A percentile compares a stretch with the other conserved stretches of the same genome.
These are phyloP conservation scores for Endocarpon pusillum DNA, from an alignment of 495 filamentous ascomycete species.

Conservation along the genomic window DNA sequence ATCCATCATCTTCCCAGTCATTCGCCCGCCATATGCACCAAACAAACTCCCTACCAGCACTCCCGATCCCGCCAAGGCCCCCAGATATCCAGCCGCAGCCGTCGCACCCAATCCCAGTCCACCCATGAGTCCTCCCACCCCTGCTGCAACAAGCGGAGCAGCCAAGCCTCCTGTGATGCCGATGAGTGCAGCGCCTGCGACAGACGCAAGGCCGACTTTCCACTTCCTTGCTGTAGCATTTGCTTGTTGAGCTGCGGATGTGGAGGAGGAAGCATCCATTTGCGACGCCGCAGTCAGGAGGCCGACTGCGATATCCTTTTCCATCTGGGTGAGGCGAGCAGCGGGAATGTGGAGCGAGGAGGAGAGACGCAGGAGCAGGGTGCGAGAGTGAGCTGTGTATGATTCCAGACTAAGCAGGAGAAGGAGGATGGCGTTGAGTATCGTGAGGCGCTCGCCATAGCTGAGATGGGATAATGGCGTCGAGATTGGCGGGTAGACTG, in stretches of 20 bases:
- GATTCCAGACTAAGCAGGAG: conserved; percentile 40
- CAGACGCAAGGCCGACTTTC: conserved; percentile 44
- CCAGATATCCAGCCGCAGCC: conserved; percentile 37
- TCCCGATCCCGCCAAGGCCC: conserved; percentile 38
- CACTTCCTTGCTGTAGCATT: conserved; percentile 34
- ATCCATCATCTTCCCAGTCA: conserved; percentile 51
- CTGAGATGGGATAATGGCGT: conserved; percentile 25
- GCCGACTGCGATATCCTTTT: conserved; percentile 37
- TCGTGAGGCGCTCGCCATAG: conserved; percentile 25
- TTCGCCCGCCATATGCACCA: conserved; percentile 49
- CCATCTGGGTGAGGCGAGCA: conserved; percentile 34
- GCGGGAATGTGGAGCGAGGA: conserved; percentile 21
- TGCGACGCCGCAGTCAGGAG: conserved; percentile 39
- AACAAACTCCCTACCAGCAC: conserved; percentile 47
- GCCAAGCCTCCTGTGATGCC: conserved; percentile 45
- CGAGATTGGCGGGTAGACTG: conserved; percentile 28
- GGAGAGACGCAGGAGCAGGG: conserved; percentile 6
- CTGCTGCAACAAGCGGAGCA: conserved; percentile 43
- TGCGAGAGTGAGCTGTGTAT: conserved; percentile 6
- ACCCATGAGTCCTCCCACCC: conserved; percentile 45
- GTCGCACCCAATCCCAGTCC: conserved; percentile 43
- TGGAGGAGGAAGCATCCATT: conserved; percentile 39
- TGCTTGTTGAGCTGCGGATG: conserved; percentile 38
- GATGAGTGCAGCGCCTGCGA: conserved; percentile 40
- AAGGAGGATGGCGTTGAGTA: conserved; percentile 42